phyloP scores from a whole-genome alignment of 768 basidiomycete genomes.

The Podaxis carcinomalis region DNA sequence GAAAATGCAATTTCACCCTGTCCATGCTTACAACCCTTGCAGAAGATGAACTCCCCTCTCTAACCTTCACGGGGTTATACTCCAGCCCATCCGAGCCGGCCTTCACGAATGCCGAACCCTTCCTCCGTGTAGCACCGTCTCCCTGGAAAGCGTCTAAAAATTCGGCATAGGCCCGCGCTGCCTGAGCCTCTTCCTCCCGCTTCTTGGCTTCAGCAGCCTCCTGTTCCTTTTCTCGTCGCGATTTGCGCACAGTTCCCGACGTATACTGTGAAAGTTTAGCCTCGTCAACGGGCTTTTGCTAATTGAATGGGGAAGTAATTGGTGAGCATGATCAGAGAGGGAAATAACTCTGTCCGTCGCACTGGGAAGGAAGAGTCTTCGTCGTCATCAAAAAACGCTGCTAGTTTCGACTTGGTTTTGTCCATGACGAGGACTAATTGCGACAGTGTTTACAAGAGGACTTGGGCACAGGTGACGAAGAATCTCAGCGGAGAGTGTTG shows the following conservation, averaged over 20 bases:
- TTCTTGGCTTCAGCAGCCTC: constrained; percentile 91
- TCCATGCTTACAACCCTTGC: constrained; percentile 4
- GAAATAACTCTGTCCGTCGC: constrained; percentile 79
- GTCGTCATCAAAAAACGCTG: constrained; percentile 81
- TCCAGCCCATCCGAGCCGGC: constrained; percentile 43
- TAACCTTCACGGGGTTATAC: constrained; percentile 28
- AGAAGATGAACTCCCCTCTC: constrained; percentile 1
- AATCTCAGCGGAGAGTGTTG: not conserved
- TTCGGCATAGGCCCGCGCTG: constrained; percentile 77
- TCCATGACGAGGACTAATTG: constrained; percentile 39
- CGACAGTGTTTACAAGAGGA: not conserved
- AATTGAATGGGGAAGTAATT: constrained; percentile 41
- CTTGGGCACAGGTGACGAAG: not conserved
- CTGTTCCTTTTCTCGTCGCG: constrained; percentile 86
- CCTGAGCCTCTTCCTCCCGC: constrained; percentile 75
- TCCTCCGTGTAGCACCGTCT: constrained; percentile 49
- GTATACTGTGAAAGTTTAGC: constrained; percentile 83
- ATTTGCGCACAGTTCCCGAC: constrained; percentile 85
- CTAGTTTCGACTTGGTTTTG: constrained; percentile 63
- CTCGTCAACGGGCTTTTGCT: constrained; percentile 86
- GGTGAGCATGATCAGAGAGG: constrained; percentile 56
- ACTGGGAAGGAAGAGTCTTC: constrained; percentile 87
- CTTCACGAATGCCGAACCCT: constrained; percentile 56
- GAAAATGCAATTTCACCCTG: constrained; percentile 13
- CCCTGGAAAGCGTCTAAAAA: constrained; percentile 84